A percentile compares a stretch with the other conserved stretches of the same genome.
Evolutionary conservation across 208 protist species (phyloP).

Genomic region (Balamuthia mandrillaris): DNA sequence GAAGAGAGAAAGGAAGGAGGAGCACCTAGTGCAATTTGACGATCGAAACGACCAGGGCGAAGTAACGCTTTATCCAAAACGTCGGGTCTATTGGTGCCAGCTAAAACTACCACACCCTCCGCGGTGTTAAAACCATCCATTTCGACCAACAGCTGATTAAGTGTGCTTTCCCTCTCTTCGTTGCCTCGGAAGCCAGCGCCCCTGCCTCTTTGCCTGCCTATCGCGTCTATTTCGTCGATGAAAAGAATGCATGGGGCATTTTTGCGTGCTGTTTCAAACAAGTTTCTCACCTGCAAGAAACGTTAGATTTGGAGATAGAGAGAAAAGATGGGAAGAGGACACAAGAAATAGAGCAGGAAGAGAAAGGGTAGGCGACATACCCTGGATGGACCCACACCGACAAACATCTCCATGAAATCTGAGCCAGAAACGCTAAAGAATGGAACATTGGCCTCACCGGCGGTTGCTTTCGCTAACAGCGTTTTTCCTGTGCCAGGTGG

Average conservation of each 20-base stretch:
- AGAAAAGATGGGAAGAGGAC: neutral
- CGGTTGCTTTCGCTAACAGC: constrained; percentile 94
- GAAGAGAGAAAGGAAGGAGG: neutral
- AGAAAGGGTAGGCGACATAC: too few species aligned
- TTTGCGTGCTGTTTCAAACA: constrained; percentile 88
- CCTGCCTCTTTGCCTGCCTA: constrained; percentile 67
- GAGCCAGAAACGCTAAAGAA: constrained; percentile 71
- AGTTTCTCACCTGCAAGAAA: constrained; percentile 67
- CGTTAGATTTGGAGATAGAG: neutral
- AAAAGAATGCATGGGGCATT: constrained; percentile 92
- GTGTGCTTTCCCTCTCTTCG: constrained; percentile 88
- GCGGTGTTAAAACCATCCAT: constrained; percentile 89
- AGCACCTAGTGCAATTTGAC: constrained; percentile 50
- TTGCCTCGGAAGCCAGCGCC: constrained; percentile 66
- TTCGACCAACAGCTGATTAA: constrained; percentile 96
- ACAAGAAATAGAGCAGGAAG: neutral
- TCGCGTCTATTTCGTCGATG: constrained; percentile 97
- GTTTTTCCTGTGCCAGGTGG: constrained; percentile 97
- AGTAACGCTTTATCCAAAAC: constrained; percentile 93
- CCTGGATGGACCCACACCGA: constrained; percentile 75
- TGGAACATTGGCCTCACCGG: constrained; percentile 83
- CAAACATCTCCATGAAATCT: constrained; percentile 78
- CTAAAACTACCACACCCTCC: constrained; percentile 93
- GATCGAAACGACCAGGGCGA: constrained; percentile 90
- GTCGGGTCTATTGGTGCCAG: constrained; percentile 94